Base-by-base conservation (phyloP, 2,329 filamentous ascomycete genomes). In the Diaporthe velutina region DNA sequence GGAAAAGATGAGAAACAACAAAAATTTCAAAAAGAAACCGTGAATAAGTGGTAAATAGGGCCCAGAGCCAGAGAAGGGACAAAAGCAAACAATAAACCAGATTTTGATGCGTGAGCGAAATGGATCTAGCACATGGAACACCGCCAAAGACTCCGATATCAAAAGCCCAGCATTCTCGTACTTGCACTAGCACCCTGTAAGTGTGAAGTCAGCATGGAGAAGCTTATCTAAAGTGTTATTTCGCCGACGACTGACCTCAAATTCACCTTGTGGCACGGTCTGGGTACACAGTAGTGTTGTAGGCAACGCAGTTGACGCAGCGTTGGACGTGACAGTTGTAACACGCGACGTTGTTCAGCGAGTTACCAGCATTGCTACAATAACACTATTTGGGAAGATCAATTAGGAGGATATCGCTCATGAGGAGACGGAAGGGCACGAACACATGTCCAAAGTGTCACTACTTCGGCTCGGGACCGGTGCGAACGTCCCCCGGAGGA, bases 391-490 rank as follows among this genome's bases (percentile, higher is more conserved):
- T 6, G 4, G 9, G 48, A 25, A 13, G 30, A 38, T 5, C 17
- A 54, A 15, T 68, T 22, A 68, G 33, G n/a, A 40, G 30, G 2
- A 1, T 7, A 3, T 22, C 10, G 25, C 17, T 28, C 25, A 25
- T 40, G 1, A 22, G 22, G 9, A 2, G 6, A 4, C 6, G 22
- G 15, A 54, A 40, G n/a, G 15, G 33, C n/a, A 54, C 64, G 3
- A n/a, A 68, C 64, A 12, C 64, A 68, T 19, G 64, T 68, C 64
- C 64, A 68, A 35, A 40, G 17, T 22, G 64, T 68, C 22, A 68
- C 48, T 4, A 68, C 48, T 40, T 68, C 48, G 7, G 48, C 45
- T 54, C 33, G 33, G 13, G 45, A 5, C 2, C 33, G 30, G 12
- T 19, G 28, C 30, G 61, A 48, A 38, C 28, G 58, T 33, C 45